Evolutionary conservation across 257 asterid genomes (phyloP), one percentile per base, ranked within the genome.

Genomic region (Penstemon barbatus): DNA sequence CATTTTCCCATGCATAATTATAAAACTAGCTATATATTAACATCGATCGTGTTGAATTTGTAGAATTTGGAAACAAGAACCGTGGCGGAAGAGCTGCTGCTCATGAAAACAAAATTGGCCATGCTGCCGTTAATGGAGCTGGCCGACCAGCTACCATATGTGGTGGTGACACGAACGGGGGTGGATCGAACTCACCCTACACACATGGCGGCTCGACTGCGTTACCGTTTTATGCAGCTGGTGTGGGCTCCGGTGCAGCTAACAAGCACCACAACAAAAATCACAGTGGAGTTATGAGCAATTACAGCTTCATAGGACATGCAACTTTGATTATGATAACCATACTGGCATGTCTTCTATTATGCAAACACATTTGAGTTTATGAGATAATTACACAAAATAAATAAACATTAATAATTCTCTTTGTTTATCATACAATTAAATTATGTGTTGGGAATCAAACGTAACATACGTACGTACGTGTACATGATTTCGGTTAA

Each of bases 131-230:
- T 39, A 82, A 83, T 8, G 11, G 55, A 7, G 79, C 76, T 12
- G 74, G 71, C n/a, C 42, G 40, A 9, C 62, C 58, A 0, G 60
- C 38, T 1, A 19, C 48, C 39, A 45, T 66, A 58, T 65, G 66
- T 12, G 78, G 49, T 3, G 69, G 57, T 45, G 71, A 63, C 8
- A 25, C 42, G 2, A 25, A 25, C 2, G 33, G 33, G 33, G 33
- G 33, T 2, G 80, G 77, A 50, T 46, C 81, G 37, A 60, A 39
- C 57, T 38, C 65, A 38, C 83, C 83, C 43, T 5, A 64, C 5
- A 54, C n/a, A 43, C 79, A 13, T 9, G 82, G 88, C 38, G 84
- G 85, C 3, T 72, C 82, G 12, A 74, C 66, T 18, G 78, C 56
- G 13, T 66, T 78, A 25, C 87, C 86, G 15, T 0, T 67, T 12